These are phyloP conservation scores for Penicillium herquei DNA, from an alignment of 495 filamentous ascomycete species.

Conservation along the genomic window DNA sequence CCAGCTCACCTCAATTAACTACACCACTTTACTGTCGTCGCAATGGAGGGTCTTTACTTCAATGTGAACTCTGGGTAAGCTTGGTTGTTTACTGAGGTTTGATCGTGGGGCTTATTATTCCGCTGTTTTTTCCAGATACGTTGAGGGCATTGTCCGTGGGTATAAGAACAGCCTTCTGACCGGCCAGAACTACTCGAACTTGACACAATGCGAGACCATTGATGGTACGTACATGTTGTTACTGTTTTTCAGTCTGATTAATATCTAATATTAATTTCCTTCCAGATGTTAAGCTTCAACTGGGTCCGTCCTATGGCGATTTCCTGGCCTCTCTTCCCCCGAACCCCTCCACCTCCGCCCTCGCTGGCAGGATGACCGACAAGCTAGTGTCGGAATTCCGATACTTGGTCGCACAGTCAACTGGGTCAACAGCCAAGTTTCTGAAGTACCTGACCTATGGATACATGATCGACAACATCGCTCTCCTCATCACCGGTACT, in stretches of 20 bases:
- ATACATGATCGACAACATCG: slow-evolving; percentile 99
- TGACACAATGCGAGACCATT: slow-evolving; percentile 97
- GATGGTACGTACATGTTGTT: slow-evolving; percentile 63
- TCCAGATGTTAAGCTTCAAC: slow-evolving; percentile 94
- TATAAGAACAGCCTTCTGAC: slow-evolving; percentile 94
- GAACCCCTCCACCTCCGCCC: slow-evolving; percentile 92
- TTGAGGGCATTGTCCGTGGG: slow-evolving; percentile 94
- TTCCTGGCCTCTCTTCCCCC: slow-evolving; percentile 93
- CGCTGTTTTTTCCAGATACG: slow-evolving; percentile 58
- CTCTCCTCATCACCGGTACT: slow-evolving; percentile 95
- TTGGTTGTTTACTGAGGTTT: background rate
- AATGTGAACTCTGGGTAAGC: slow-evolving; percentile 91
- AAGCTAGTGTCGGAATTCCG: slow-evolving; percentile 98
- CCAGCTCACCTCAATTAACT: slow-evolving; percentile 13
- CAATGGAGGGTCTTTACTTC: slow-evolving; percentile 94
- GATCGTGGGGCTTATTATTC: slow-evolving; percentile 19
- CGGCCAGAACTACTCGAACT: slow-evolving; percentile 86
- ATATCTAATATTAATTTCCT: slow-evolving; percentile 12
- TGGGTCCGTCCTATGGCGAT: slow-evolving; percentile 94
- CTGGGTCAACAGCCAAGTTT: slow-evolving; percentile 86
- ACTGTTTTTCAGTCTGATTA: background rate
- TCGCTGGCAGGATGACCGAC: slow-evolving; percentile 93
- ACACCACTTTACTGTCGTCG: slow-evolving; percentile 23
- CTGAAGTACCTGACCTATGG: slow-evolving; percentile 97
- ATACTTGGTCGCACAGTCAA: slow-evolving; percentile 89